Conservation (phyloP, 2,329 filamentous ascomycete genomes). For the Trichoderma aggressivum region DNA sequence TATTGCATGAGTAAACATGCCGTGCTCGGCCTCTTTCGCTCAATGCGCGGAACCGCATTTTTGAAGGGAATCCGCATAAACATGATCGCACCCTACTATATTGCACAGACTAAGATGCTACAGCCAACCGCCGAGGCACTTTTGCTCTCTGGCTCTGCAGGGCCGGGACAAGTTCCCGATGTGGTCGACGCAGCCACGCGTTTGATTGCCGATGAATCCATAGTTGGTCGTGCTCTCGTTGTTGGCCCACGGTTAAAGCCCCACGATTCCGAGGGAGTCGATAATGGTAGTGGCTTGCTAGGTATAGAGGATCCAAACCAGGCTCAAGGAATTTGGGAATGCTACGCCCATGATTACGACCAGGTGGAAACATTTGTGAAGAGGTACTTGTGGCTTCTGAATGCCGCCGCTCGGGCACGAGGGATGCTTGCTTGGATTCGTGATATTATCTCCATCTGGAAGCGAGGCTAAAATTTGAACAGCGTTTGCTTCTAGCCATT, state of each 20-base stretch:
- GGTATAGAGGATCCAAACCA: slow-evolving; percentile 35
- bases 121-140: slow-evolving; percentile 44
- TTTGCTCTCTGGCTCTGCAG: slow-evolving; percentile 52
- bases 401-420: slow-evolving; percentile 44
- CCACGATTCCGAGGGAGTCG: slow-evolving; percentile 33
- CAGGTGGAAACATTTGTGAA: slow-evolving; percentile 54
- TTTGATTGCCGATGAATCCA: slow-evolving; percentile 55
- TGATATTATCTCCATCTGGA: slow-evolving; percentile 23
- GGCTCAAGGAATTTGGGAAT: slow-evolving; percentile 55
- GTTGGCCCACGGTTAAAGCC: slow-evolving; percentile 52
- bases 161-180: slow-evolving; percentile 51
- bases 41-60: slow-evolving; percentile 48
- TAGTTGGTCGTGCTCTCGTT: slow-evolving; percentile 55
- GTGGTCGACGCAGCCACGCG: slow-evolving; percentile 63
- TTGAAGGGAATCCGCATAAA: slow-evolving; percentile 57
- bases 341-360: slow-evolving; percentile 57
- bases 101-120: slow-evolving; percentile 56
- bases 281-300: background rate
- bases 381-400: slow-evolving; percentile 52
- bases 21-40: slow-evolving; percentile 61
- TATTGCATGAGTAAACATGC: slow-evolving; percentile 65
- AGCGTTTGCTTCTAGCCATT: background rate
- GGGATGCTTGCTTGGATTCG: slow-evolving; percentile 52
- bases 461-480: slow-evolving; percentile 18
- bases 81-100: slow-evolving; percentile 65